Evolutionary conservation across 2,329 filamentous ascomycete genomes (phyloP), one percentile per base, ranked within the genome.

Genomic region (Tolypocladium guangdongense): DNA sequence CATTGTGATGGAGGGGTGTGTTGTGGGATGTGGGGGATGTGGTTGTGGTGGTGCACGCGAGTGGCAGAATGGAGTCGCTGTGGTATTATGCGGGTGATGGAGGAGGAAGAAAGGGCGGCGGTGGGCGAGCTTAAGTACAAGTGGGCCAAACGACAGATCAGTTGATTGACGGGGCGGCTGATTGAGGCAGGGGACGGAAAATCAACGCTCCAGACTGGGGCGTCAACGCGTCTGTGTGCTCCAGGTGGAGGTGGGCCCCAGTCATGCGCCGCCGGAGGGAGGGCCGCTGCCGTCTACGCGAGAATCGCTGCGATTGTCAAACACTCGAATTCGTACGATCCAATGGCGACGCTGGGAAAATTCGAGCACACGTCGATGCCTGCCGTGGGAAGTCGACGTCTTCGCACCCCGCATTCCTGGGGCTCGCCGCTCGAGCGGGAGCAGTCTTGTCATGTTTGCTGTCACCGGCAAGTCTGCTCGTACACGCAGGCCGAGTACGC

Each of bases 91-190:
- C 38, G 50, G 45, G 53, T 47, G 56, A 59, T 60, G 55, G 52
- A 58, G 56, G 51, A 55, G 56, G n/a, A 50, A 50, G 48, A 50
- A 49, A 49, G 45, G 53, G 62, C 58, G 67, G 68, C 66, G 61
- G 62, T 54, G 49, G 52, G 59, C 54, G 61, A 59, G 62, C 60
- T 71, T 71, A 71, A 71, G 68, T 71, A 71, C 60, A 60, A 59
- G 66, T 66, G 64, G 67, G 63, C 67, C 66, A 59, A 57, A 59
- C 59, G 61, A 61, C 63, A 67, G 66, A 71, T 71, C 68, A 70
- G 64, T 67, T 63, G 55, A 53, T 41, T 38, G 48, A n/a, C 22
- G 22, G 48, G 16, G 52, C 52, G 52, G 35, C 38, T 50, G 52
- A 50, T 53, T 39, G 35, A 24, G 35, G 20, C 20, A 38, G 50